Conservation (phyloP, 2,329 filamentous ascomycete genomes). For the Sclerotiophoma versabilis region DNA sequence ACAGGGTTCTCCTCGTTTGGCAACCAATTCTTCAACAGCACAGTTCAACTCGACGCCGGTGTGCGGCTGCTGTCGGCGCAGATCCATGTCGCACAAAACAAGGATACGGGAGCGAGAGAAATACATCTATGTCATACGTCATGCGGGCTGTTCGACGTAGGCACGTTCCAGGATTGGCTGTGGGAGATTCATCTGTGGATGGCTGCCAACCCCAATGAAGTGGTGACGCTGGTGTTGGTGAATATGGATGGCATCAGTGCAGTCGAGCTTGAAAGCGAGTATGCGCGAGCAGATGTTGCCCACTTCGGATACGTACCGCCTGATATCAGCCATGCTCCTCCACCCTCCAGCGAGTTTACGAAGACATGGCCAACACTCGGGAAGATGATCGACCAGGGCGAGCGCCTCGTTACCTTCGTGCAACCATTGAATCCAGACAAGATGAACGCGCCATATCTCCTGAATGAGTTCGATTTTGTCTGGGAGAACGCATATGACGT, state of each 20-base stretch:
- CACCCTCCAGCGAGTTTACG: conserved; percentile 54
- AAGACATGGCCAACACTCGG: conserved; percentile 73
- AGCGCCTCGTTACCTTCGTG: conserved; percentile 71
- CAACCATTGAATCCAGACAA: conserved; percentile 54
- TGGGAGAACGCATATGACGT: conserved; percentile 77
- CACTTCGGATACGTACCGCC: conserved; percentile 48
- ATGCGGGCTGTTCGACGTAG: conserved; percentile 72
- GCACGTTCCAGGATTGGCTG: conserved; percentile 69
- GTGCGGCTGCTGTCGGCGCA: conserved; percentile 74
- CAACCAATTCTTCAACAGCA: conserved; percentile 76
- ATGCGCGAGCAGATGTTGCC: conserved; percentile 58
- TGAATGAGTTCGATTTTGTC: conserved; percentile 67
- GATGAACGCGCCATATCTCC: conserved; percentile 61
- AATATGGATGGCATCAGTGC: conserved; percentile 67
- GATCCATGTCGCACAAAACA: conserved; percentile 66
- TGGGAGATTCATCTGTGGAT: conserved; percentile 69
- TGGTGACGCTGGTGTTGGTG: conserved; percentile 75
- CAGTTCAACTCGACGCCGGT: conserved; percentile 72
- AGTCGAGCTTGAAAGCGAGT: conserved; percentile 59
- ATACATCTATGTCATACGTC: conserved; percentile 73
- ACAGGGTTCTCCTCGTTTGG: conserved; percentile 67
- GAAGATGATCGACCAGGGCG: conserved; percentile 67
- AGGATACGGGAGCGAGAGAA: conserved; percentile 34
- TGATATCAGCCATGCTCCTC: conserved; percentile 60
- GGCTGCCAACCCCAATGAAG: conserved; percentile 70